Evolutionary conservation across 1,284 basidiomycete species (phyloP).

Genomic region (Earliella scabrosa): DNA sequence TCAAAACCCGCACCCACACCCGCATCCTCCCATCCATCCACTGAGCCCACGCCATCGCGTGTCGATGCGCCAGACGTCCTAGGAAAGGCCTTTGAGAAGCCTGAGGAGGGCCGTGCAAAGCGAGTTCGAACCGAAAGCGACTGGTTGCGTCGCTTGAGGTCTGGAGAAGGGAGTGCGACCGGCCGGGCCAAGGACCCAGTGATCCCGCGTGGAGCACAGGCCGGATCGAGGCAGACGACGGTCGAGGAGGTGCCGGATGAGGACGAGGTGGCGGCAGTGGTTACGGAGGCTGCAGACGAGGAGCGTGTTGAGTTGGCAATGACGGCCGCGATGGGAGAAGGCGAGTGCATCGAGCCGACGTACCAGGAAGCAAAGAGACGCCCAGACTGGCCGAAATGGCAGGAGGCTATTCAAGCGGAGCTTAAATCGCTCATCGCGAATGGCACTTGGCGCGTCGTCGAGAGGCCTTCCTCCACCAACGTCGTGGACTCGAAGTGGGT

Average conservation of each 20-base stretch:
- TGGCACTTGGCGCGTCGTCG: constrained; percentile 30
- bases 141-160: not conserved
- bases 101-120: not conserved
- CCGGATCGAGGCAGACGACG: not conserved
- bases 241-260: constrained; percentile 4
- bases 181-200: not conserved
- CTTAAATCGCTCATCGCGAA: constrained; percentile 25
- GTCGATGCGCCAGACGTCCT: too few relatives aligned
- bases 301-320: constrained; percentile 9
- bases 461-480: constrained; percentile 25
- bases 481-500: too few relatives aligned
- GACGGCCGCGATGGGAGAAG: constrained; percentile 13
- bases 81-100: too few relatives aligned
- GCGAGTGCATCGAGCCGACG: constrained; percentile 20
- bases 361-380: constrained; percentile 24
- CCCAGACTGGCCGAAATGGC: too few relatives aligned
- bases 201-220: not conserved
- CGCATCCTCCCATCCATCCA: not conserved
- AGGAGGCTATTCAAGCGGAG: constrained; percentile 35
- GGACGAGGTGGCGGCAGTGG: not conserved
- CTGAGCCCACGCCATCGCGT: not conserved
- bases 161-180: not conserved
- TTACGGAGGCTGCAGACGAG: not conserved
- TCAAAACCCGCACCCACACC: not conserved
- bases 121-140: not conserved